Conservation (phyloP, 352 stramenopile species). For the Globisporangium solare region DNA sequence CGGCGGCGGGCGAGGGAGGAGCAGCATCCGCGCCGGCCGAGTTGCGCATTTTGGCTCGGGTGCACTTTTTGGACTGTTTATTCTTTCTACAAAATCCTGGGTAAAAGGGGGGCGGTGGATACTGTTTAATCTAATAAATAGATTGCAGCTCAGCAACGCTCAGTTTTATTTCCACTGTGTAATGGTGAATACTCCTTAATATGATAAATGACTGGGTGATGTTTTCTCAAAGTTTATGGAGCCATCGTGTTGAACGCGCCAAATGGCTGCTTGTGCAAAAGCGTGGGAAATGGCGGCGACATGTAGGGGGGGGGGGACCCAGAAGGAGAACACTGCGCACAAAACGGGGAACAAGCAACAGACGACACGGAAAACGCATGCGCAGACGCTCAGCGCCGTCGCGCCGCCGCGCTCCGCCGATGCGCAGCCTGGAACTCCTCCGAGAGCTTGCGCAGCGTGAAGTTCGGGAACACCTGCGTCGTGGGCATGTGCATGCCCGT, state of each 20-base stretch:
- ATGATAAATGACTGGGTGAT: background rate
- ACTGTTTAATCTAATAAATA: background rate
- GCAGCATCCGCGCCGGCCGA: background rate
- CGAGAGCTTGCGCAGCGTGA: conserved; percentile 61
- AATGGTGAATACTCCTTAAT: too few relatives aligned
- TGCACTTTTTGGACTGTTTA: conserved; percentile 1
- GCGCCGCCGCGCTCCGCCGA: conserved; percentile 1
- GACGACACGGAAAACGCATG: background rate
- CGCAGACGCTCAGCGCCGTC: conserved; percentile 9
- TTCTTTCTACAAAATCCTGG: background rate
- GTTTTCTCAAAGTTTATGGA: conserved; percentile 1
- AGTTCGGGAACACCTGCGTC: conserved; percentile 75
- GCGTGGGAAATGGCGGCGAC: background rate
- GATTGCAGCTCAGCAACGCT: background rate
- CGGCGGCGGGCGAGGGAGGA: background rate
- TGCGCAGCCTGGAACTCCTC: conserved; percentile 45
- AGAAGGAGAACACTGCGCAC: too few relatives aligned
- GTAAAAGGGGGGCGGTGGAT: background rate
- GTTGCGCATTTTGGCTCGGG: conserved; percentile 8
- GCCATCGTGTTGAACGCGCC: conserved; percentile 5
- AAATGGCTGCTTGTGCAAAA: conserved; percentile 4
- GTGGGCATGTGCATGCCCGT: conserved; percentile 68
- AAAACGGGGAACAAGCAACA: background rate
- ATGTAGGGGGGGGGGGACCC: too few relatives aligned
- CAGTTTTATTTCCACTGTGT: too few relatives aligned